These are phyloP conservation scores for Pezicula rhizophila DNA, from an alignment of 2,329 filamentous ascomycete genomes.

Conservation along the genomic window DNA sequence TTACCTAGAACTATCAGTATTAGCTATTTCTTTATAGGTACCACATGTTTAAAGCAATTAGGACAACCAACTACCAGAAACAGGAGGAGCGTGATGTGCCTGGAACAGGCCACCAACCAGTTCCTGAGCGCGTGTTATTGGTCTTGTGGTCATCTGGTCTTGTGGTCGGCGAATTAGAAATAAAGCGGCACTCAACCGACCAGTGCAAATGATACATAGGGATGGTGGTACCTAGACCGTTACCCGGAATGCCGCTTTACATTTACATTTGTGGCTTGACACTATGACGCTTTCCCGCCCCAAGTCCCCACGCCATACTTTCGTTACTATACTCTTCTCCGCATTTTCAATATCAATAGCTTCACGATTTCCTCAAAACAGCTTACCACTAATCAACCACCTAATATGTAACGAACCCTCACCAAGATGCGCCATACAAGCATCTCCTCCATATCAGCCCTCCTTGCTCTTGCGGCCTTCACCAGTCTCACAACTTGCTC, in stretches of 20 bases:
- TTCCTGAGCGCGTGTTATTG: too few relatives aligned
- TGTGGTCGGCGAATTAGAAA: too few relatives aligned
- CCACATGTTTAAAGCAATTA: too few relatives aligned
- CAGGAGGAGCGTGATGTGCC: too few relatives aligned
- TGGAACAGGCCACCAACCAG: too few relatives aligned
- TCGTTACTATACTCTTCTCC: background rate
- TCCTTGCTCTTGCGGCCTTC: conserved; percentile 2
- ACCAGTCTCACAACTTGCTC: background rate
- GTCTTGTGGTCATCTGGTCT: too few relatives aligned
- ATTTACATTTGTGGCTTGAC: background rate
- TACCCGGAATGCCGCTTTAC: background rate
- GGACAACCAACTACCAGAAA: too few relatives aligned
- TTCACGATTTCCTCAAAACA: background rate
- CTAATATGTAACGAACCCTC: conserved; percentile 17
- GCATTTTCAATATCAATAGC: background rate
- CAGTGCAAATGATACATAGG: too few relatives aligned
- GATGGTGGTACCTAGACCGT: too few relatives aligned
- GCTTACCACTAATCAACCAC: background rate
- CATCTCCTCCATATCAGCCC: conserved; percentile 8
- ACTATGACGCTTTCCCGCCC: background rate
- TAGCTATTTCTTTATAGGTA: too few relatives aligned
- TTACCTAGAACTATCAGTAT: too few relatives aligned
- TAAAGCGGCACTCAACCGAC: too few relatives aligned
- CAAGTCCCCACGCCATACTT: background rate
- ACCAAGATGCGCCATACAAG: conserved; percentile 18